phyloP scores from a whole-genome alignment of 176 grass and related monocot genomes.

The Secale cereale region DNA sequence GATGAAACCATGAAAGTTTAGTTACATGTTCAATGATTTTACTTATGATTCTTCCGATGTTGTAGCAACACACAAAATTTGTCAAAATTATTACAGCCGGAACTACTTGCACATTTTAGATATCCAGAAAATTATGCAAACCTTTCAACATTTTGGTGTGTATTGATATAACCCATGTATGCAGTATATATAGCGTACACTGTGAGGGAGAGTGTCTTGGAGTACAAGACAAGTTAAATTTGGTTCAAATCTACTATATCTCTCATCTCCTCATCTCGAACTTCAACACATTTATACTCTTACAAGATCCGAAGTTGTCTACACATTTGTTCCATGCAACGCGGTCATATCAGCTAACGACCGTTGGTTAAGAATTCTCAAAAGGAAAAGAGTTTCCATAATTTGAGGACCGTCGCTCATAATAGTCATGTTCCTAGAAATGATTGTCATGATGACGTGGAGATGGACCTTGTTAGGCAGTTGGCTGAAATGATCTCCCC shows the following conservation, averaged over 20 bases:
- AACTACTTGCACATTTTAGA: background rate
- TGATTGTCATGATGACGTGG: conserved; percentile 33
- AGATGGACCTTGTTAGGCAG: conserved; percentile 66
- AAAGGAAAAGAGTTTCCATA: background rate
- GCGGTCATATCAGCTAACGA: background rate
- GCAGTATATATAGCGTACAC: too few relatives aligned
- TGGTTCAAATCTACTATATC: too few relatives aligned
- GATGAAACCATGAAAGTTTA: background rate
- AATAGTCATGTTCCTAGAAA: conserved; percentile 61
- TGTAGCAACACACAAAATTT: background rate
- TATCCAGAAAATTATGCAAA: too few relatives aligned
- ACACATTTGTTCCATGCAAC: background rate
- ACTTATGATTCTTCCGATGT: conserved; percentile 14
- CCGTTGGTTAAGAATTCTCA: background rate
- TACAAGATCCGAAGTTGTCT: background rate
- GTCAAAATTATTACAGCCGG: background rate
- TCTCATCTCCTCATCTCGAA: too few relatives aligned
- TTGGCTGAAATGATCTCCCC: conserved; percentile 56
- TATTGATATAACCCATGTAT: too few relatives aligned
- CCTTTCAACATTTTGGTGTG: too few relatives aligned
- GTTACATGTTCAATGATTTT: conserved; percentile 29
- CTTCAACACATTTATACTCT: too few relatives aligned
- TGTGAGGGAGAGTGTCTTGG: too few relatives aligned
- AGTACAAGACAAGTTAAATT: too few relatives aligned
- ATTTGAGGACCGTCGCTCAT: conserved; percentile 13